phyloP scores from a whole-genome alignment of 225 moss, liverwort and hornwort species.

The Pleurozium schreberi region DNA sequence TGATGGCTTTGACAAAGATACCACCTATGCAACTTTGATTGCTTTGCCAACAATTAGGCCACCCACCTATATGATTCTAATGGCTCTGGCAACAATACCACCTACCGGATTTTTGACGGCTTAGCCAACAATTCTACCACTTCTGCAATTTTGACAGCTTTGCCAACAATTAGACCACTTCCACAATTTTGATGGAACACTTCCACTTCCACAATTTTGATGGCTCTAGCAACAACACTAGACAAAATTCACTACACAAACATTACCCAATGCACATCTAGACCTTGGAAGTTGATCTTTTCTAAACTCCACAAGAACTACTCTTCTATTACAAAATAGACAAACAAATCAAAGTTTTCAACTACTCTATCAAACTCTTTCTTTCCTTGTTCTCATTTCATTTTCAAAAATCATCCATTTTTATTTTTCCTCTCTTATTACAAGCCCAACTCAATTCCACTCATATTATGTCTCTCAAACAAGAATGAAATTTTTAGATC shows the following conservation, averaged over 20 bases:
- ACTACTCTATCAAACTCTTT: background rate
- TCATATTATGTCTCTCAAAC: accelerated
- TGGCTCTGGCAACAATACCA: too few species aligned
- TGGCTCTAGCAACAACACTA: background rate
- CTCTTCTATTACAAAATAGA: background rate
- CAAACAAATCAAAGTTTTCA: background rate
- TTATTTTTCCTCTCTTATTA: background rate
- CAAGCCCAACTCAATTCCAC: accelerated
- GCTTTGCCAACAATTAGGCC: too few species aligned
- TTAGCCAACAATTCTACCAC: too few species aligned
- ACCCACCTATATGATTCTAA: too few species aligned
- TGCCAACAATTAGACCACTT: too few species aligned
- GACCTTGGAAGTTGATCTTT: background rate
- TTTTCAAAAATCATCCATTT: background rate
- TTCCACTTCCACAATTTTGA: background rate
- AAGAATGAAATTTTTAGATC: background rate
- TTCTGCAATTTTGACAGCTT: too few species aligned
- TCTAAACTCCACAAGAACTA: background rate
- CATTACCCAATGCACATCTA: background rate
- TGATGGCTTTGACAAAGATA: too few species aligned
- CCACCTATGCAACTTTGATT: too few species aligned
- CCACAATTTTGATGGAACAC: too few species aligned
- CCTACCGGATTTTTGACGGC: too few species aligned
- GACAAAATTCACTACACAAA: background rate
- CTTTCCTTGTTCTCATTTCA: background rate